Evolutionary conservation across 2,329 filamentous ascomycete species (phyloP).

Genomic region (Colletotrichum endophyticum): DNA sequence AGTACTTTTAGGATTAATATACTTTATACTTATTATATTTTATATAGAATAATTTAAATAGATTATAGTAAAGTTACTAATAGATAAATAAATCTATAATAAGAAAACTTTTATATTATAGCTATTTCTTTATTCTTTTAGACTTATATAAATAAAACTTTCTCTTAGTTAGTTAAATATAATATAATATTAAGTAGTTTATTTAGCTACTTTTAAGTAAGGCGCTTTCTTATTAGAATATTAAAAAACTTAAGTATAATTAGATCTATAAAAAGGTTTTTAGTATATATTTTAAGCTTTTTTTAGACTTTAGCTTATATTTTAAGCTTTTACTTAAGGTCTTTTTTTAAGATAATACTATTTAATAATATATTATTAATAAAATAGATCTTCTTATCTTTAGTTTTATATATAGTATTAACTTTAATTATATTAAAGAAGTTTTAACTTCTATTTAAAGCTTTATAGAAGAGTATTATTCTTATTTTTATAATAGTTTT

Average conservation of each 20-base stretch:
- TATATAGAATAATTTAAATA: background rate
- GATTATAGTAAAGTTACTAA: background rate
- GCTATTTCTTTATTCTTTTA: background rate
- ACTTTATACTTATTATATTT: background rate
- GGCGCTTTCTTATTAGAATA: no score
- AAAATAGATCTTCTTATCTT: background rate
- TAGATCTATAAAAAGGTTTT: no score
- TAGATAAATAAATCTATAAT: background rate
- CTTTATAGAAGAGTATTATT: background rate
- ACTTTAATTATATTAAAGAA: background rate
- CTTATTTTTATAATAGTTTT: background rate
- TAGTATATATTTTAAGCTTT: no score
- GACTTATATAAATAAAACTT: background rate
- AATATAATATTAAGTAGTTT: no score
- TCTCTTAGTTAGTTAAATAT: background rate
- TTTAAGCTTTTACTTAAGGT: background rate
- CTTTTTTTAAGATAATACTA: background rate
- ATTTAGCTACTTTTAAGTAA: no score
- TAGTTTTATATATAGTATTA: background rate
- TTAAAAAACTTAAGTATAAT: no score
- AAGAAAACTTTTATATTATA: background rate
- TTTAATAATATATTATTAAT: background rate
- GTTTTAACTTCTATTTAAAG: background rate
- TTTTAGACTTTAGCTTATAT: no score
- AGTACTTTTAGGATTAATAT: background rate